Base-by-base conservation (phyloP, 257 asterid genomes). In the Solanum dulcamara region DNA sequence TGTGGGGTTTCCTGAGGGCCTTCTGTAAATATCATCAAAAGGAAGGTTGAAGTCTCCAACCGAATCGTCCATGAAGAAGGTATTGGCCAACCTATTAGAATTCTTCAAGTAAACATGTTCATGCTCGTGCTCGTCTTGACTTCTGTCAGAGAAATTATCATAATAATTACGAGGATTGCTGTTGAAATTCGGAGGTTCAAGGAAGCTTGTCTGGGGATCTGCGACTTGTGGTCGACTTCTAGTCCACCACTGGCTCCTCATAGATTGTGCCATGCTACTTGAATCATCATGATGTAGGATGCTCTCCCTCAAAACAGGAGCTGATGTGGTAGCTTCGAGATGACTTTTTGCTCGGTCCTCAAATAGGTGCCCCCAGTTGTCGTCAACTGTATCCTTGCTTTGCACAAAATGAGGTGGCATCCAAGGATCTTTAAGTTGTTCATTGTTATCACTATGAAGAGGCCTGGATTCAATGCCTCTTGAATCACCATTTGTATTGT, bases 201-300 rank as follows among this genome's bases (percentile, higher is more conserved):
- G 87, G 84, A 95, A 97, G 84, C 99, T 97, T 3, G 98, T 88
- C 85, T 85, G 89, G 17, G 88, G 91, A 59, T 67, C 93, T 4
- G 84, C 83, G 53, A 85, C 93, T 28, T 80, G 92, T 4, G 75
- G 84, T 6, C 62, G 80, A 10, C 86, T 66, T 81, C 98, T 89
- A 35, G 89, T 94, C 99, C 98, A 95, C 99, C 98, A 97, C 10
- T 86, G 92, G 85, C 90, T 87, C 91, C 84, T 87, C 1, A 84
- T 90, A 4, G 89, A 85, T 11, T 72, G 88, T 20, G 70, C 90
- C 8, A 80, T 22, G 32, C 84, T 86, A 13, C 81, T 64, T 1
- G 90, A 86, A 33, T 87, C 93, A 18, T 88, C 92, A 44, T 93
- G 93, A 38, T 79, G 90, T 7, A 95, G 84, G 55, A 95, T 88